phyloP scores from a whole-genome alignment of 164 flowering plant genomes.

The Cinnamomum chago region DNA sequence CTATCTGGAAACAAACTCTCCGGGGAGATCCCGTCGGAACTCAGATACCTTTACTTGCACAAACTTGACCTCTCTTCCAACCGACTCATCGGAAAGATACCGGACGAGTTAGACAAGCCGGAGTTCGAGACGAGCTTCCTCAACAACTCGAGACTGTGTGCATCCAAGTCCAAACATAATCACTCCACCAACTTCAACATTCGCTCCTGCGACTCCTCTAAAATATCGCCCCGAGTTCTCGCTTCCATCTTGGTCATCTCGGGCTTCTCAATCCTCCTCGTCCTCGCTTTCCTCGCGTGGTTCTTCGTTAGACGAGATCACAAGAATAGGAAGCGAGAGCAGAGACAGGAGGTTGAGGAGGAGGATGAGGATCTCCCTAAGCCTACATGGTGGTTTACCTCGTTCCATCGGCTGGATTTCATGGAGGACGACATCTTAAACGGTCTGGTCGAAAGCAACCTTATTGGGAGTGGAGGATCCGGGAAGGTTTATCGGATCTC shows the following conservation, averaged over 20 bases:
- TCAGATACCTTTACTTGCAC: too few relatives aligned
- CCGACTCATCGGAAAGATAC: slow-evolving; percentile 39
- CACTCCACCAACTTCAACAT: slow-evolving; percentile 15
- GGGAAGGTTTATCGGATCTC: too few relatives aligned
- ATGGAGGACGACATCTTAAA: too few relatives aligned
- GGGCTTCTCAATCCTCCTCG: background rate
- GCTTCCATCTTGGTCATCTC: slow-evolving; percentile 18
- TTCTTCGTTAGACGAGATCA: slow-evolving; percentile 12
- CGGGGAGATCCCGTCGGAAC: too few relatives aligned
- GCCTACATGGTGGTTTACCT: too few relatives aligned
- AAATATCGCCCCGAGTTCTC: background rate
- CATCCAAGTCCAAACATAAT: slow-evolving; percentile 13
- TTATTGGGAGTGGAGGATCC: too few relatives aligned
- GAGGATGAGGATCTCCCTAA: too few relatives aligned
- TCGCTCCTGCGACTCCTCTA: background rate
- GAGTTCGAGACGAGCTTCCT: slow-evolving; percentile 40
- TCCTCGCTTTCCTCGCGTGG: slow-evolving; percentile 1
- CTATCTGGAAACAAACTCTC: too few relatives aligned
- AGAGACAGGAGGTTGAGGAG: too few relatives aligned
- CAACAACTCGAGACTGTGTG: slow-evolving; percentile 46
- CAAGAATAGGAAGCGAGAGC: slow-evolving; percentile 18
- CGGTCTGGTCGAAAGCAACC: too few relatives aligned
- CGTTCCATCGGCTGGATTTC: too few relatives aligned
- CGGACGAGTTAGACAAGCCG: slow-evolving; percentile 27
- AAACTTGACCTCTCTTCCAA: slow-evolving; percentile 52